These are phyloP conservation scores for Globisporangium echinulatum DNA, from an alignment of 352 stramenopile genomes.

Conservation along the genomic window DNA sequence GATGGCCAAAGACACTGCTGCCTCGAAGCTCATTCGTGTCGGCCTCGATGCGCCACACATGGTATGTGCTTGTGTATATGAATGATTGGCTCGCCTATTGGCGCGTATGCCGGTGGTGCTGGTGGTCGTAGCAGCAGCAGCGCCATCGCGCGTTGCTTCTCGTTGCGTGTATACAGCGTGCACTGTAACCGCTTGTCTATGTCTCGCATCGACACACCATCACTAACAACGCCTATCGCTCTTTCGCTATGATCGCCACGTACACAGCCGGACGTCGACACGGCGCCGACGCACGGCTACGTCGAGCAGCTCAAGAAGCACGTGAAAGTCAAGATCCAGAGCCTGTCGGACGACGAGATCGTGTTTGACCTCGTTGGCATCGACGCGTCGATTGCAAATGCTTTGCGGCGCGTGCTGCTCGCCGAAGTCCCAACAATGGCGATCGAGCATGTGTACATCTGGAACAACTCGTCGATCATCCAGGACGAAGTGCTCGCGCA, in stretches of 20 bases:
- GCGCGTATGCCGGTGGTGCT: background rate
- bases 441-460: conserved; percentile 93
- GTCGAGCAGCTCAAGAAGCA: conserved; percentile 81
- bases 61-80: conserved; percentile 25
- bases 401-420: conserved; percentile 87
- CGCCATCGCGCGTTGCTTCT: no score
- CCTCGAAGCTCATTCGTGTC: conserved; percentile 68
- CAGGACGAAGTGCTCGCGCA: conserved; percentile 92
- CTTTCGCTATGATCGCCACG: background rate
- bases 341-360: conserved; percentile 82
- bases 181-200: background rate
- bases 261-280: conserved; percentile 64
- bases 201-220: background rate
- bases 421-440: conserved; percentile 91
- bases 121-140: background rate
- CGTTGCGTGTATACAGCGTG: background rate
- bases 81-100: background rate
- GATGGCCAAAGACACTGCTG: conserved; percentile 57
- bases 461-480: conserved; percentile 93
- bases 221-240: background rate
- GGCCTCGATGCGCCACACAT: conserved; percentile 72
- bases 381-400: conserved; percentile 90
- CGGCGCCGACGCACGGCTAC: conserved; percentile 65
- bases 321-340: conserved; percentile 82
- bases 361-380: conserved; percentile 90